phyloP scores from a whole-genome alignment of 129 eudicot species.

The Silybum marianum region DNA sequence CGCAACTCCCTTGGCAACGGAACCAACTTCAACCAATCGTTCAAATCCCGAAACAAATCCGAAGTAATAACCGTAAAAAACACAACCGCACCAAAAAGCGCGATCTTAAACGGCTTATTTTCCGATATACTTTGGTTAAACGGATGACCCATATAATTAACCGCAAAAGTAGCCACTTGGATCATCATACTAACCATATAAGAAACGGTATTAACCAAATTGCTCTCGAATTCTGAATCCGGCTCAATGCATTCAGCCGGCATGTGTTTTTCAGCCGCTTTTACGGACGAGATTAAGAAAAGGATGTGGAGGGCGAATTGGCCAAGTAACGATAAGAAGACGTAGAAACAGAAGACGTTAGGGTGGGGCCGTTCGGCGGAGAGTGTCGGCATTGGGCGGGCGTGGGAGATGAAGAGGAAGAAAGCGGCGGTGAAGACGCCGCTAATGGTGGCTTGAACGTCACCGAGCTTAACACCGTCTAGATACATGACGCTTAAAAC shows the following conservation, averaged over 20 bases:
- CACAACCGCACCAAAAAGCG: slow-evolving; percentile 67
- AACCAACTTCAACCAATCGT: slow-evolving; percentile 79
- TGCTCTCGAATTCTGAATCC: slow-evolving; percentile 75
- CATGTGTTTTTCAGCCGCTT: slow-evolving; percentile 86
- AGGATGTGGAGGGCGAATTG: slow-evolving; percentile 71
- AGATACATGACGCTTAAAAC: slow-evolving; percentile 85
- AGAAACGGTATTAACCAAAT: slow-evolving; percentile 83
- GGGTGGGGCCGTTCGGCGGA: slow-evolving; percentile 91
- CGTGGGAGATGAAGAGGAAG: slow-evolving; percentile 87
- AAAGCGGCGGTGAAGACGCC: slow-evolving; percentile 95
- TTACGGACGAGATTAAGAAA: slow-evolving; percentile 74
- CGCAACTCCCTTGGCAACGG: slow-evolving; percentile 70
- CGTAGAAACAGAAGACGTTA: slow-evolving; percentile 76
- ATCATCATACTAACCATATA: slow-evolving; percentile 93
- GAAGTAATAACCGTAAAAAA: slow-evolving; percentile 79
- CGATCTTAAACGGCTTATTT: slow-evolving; percentile 67
- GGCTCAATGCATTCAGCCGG: slow-evolving; percentile 96
- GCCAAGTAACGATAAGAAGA: slow-evolving; percentile 75
- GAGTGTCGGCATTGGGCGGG: slow-evolving; percentile 72
- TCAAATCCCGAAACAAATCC: slow-evolving; percentile 72
- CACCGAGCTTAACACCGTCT: slow-evolving; percentile 90
- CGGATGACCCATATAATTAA: slow-evolving; percentile 96
- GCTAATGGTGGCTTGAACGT: slow-evolving; percentile 88
- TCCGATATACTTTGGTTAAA: slow-evolving; percentile 84
- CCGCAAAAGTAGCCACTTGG: slow-evolving; percentile 94